Evolutionary conservation across 352 stramenopile species (phyloP).

Genomic region (Globisporangium barbulae): DNA sequence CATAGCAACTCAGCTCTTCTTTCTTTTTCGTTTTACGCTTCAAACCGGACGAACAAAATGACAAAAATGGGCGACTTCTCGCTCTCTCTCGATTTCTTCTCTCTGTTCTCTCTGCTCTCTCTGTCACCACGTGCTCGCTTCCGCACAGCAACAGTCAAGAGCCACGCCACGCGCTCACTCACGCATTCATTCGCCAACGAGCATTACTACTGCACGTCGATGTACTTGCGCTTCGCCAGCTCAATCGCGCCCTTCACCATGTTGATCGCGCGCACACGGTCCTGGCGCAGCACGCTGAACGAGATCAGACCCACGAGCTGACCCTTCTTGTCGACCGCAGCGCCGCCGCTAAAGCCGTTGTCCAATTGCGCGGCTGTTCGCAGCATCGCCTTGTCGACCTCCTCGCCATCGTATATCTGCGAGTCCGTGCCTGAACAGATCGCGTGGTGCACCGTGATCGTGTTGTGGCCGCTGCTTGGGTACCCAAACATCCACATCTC

Average conservation of each 20-base stretch:
- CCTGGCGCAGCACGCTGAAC: constrained; percentile 82
- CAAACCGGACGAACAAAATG: constrained; percentile 16
- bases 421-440: constrained; percentile 88
- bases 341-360: constrained; percentile 84
- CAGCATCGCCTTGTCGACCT: constrained; percentile 86
- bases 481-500: constrained; percentile 92
- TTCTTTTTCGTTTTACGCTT: constrained; percentile 14
- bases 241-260: constrained; percentile 88
- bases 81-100: constrained; percentile 6
- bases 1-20: not conserved
- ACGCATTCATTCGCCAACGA: not conserved
- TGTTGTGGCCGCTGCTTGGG: constrained; percentile 86
- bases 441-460: constrained; percentile 87
- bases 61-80: constrained; percentile 16
- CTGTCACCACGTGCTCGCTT: not conserved
- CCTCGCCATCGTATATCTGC: constrained; percentile 80
- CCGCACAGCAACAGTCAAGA: not conserved
- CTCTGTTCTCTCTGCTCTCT: not conserved
- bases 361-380: constrained; percentile 81
- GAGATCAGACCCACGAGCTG: constrained; percentile 84
- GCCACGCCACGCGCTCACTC: not conserved
- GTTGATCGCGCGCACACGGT: constrained; percentile 85
- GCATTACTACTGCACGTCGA: constrained; percentile 41
- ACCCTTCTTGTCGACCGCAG: constrained; percentile 82
- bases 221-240: constrained; percentile 75